Percentiles rank a stretch among this genome's conserved stretches.
phyloP scores from a whole-genome alignment of 768 basidiomycete genomes.

The Crassisporium funariophilum region DNA sequence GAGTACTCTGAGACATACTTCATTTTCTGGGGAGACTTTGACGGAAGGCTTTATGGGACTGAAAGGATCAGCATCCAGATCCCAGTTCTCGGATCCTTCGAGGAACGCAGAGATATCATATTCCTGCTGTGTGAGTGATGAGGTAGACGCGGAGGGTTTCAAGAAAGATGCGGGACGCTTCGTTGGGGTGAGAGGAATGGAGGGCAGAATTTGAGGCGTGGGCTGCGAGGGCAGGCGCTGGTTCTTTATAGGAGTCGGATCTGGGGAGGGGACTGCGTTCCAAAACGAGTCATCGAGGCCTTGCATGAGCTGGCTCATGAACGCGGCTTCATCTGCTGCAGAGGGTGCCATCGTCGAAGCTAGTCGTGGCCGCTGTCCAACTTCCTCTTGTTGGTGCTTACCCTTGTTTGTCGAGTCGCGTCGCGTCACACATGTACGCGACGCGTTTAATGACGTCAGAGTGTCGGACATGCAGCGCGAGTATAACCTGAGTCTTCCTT shows the following conservation, averaged over 20 bases:
- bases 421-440: too few relatives aligned
- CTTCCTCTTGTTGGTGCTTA: too few relatives aligned
- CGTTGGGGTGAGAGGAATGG: constrained; percentile 5
- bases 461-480: too few relatives aligned
- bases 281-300: constrained; percentile 60
- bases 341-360: constrained; percentile 5
- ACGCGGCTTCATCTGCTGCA: constrained; percentile 9
- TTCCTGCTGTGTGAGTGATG: constrained; percentile 30
- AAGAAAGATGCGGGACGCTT: constrained; percentile 12
- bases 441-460: too few relatives aligned
- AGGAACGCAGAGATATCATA: constrained; percentile 51
- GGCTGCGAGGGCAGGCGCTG: constrained; percentile 12
- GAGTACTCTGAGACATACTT: not conserved
- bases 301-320: constrained; percentile 39
- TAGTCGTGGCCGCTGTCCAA: too few relatives aligned
- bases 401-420: too few relatives aligned
- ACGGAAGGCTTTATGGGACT: constrained; percentile 49
- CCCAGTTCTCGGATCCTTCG: constrained; percentile 73
- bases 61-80: constrained; percentile 61
- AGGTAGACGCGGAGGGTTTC: constrained; percentile 20
- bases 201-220: too few relatives aligned
- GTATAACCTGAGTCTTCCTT: too few relatives aligned
- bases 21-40: constrained; percentile 9
- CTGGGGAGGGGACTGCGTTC: constrained; percentile 41
- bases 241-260: constrained; percentile 31